Percentiles rank a stretch among this genome's conserved stretches.
These are phyloP conservation scores for Aspergillus pseudoviridinutans DNA, from an alignment of 2,329 filamentous ascomycete species.

Conservation along the genomic window DNA sequence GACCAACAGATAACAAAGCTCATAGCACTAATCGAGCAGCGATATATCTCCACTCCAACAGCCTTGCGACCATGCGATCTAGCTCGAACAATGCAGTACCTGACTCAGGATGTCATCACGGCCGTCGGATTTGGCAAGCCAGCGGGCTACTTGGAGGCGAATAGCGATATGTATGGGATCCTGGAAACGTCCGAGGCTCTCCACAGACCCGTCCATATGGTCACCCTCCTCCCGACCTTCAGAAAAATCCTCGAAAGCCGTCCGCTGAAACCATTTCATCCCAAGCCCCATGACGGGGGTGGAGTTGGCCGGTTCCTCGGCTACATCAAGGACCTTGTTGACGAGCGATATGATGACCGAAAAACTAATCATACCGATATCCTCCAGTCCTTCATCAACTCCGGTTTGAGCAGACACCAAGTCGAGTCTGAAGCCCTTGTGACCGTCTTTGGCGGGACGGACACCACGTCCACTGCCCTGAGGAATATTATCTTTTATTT, in stretches of 20 bases:
- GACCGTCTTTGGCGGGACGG: not conserved
- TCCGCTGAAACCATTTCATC: not conserved
- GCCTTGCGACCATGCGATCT: not conserved
- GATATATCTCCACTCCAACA: not conserved
- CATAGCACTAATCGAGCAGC: not conserved
- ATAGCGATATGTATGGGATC: not conserved
- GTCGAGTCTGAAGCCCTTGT: not conserved
- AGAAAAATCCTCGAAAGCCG: not conserved
- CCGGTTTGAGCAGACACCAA: not conserved
- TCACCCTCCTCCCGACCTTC: not conserved
- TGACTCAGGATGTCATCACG: not conserved
- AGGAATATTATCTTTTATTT: not conserved
- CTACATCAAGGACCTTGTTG: not conserved
- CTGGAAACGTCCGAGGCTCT: not conserved
- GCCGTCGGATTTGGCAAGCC: not conserved
- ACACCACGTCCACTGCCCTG: not conserved
- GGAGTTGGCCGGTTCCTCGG: not conserved
- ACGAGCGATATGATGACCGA: not conserved
- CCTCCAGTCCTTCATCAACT: not conserved
- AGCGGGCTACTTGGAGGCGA: not conserved
- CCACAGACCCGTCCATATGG: not conserved
- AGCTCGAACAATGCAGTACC: not conserved
- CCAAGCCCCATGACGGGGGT: not conserved
- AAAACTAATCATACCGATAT: not conserved
- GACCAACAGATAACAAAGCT: not conserved